Evolutionary conservation across 129 eudicot species (phyloP), one percentile per base, ranked within the genome.

Genomic region (Oenanthe sinensis): DNA sequence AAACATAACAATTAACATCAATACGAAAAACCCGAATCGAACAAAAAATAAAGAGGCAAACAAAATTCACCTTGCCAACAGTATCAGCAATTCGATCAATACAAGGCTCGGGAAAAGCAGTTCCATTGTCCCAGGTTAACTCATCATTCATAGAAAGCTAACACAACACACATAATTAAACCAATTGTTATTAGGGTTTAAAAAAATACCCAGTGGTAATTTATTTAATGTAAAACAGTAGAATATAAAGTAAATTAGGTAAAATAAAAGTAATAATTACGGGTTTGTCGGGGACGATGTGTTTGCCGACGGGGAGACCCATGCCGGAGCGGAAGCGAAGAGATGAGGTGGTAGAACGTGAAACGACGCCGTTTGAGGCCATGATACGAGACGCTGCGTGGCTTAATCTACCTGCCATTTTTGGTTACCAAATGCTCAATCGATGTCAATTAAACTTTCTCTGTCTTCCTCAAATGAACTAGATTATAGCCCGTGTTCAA

Each of bases 301-400:
- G 96, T 74, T 87, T 95, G 85, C 98, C 96, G 82, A 95, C 98
- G 75, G 98, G 97, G 75, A 95, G 91, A 17, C 98, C 98, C 98
- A 95, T 95, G 76, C 98, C 98, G 82, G 98, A 84, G 73, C 98
- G 94, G 63, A 80, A 89, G 75, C 97, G 98, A 73, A 91, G 92
- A 48, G 98, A 88, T 49, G 96, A 84, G 77, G 81, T 85, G 81
- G 71, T 84, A 48, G 97, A 90, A 67, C 96, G 97, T 47, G 88
- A 37, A 71, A 90, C 96, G 84, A 92, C 89, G 84, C 91, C 96
- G 91, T 84, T 91, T 75, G 91, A 91, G 78, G 90, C 91, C 89
- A 92, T 87, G 40, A 95, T 88, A 74, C 83, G 85, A 9, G 97
- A 87, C 11, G 92, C 98, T 1, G 78, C 97, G 17, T 86, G 83